Evolutionary conservation across 208 protist species (phyloP).

Genomic region (Borovskyia barvae): DNA sequence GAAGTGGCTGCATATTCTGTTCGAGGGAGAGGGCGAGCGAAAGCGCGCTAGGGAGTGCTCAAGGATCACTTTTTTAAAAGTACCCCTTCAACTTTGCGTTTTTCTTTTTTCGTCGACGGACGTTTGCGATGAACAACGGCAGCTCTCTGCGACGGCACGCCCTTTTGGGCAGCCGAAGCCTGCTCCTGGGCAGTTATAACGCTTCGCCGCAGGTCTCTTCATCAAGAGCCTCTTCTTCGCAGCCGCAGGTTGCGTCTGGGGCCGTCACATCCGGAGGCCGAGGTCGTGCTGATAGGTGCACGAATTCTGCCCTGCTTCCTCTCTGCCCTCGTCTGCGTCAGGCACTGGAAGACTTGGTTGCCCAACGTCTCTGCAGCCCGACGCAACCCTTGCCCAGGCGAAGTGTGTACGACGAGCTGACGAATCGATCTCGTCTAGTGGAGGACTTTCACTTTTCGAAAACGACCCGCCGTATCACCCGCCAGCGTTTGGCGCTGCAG

Average conservation of each 20-base stretch:
- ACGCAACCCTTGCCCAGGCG: slow-evolving; percentile 49
- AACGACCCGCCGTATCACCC: slow-evolving; percentile 41
- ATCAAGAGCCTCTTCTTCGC: too few species aligned
- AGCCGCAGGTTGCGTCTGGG: too few species aligned
- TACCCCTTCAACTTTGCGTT: too few species aligned
- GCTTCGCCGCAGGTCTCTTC: too few species aligned
- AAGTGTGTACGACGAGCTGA: slow-evolving; percentile 56
- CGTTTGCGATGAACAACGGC: background rate
- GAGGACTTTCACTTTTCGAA: slow-evolving; percentile 69
- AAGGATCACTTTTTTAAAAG: too few species aligned
- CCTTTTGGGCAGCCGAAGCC: background rate
- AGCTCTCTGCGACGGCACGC: background rate
- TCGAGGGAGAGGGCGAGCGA: too few species aligned
- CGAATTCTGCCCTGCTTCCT: too few species aligned
- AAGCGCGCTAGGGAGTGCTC: too few species aligned
- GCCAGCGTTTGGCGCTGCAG: slow-evolving; percentile 40
- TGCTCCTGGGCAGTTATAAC: background rate
- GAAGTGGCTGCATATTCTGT: too few species aligned
- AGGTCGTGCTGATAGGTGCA: too few species aligned
- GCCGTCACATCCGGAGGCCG: too few species aligned
- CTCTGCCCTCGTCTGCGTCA: too few species aligned
- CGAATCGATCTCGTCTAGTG: slow-evolving; percentile 60
- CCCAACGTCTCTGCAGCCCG: slow-evolving; percentile 52
- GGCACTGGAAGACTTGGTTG: slow-evolving; percentile 31
- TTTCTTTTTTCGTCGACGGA: background rate